Evolutionary conservation across 208 protist species (phyloP).

Genomic region (Leishmania arabica): DNA sequence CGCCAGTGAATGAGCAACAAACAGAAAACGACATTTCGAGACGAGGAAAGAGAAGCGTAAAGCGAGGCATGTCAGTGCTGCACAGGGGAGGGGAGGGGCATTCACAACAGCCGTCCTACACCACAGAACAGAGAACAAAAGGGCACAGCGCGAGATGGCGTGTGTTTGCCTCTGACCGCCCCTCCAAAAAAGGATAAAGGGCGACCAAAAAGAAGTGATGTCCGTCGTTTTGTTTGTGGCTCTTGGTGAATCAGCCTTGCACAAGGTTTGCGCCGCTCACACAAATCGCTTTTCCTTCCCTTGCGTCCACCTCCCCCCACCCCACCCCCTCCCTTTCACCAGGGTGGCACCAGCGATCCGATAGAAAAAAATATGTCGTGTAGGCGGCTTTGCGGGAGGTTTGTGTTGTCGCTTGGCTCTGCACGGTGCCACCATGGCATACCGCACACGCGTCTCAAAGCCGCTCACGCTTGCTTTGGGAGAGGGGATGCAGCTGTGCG

Average conservation of each 20-base stretch:
- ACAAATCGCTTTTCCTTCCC: background rate
- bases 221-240: background rate
- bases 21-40: background rate
- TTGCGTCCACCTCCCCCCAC: background rate
- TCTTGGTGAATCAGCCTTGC: background rate
- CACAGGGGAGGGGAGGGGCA: background rate
- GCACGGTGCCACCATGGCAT: background rate
- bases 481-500: background rate
- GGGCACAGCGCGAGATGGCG: background rate
- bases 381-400: background rate
- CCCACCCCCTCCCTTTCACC: no score
- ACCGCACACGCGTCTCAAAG: background rate
- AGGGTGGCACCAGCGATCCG: background rate
- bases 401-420: background rate
- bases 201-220: background rate
- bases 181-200: background rate
- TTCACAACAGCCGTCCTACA: background rate
- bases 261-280: background rate
- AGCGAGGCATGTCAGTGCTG: slow-evolving; percentile 7
- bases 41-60: slow-evolving; percentile 11
- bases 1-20: background rate
- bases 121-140: background rate
- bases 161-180: background rate
- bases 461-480: background rate
- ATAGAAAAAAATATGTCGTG: background rate